Percentiles rank a stretch among this genome's conserved stretches.
Evolutionary conservation across 192 early-diverging fungal species (phyloP).

Genomic region (Backusella psychrophila): DNA sequence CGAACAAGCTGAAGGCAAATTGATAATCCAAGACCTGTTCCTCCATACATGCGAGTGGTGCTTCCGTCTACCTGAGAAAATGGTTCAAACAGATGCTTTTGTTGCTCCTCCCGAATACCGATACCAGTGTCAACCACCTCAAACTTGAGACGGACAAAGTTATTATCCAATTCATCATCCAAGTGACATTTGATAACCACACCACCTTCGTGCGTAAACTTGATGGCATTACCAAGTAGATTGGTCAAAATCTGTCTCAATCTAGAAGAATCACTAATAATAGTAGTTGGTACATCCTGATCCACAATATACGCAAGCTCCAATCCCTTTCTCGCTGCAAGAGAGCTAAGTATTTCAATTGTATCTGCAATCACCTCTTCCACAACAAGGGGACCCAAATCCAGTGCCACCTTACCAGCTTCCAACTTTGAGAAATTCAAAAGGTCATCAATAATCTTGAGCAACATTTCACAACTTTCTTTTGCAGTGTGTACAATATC

Average conservation of each 20-base stretch:
- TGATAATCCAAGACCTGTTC: conserved; percentile 64
- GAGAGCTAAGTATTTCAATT: conserved; percentile 51
- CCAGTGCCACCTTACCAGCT: conserved; percentile 52
- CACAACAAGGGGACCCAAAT: conserved; percentile 48
- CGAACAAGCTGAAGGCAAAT: conserved; percentile 60
- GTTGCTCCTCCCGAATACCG: conserved; percentile 46
- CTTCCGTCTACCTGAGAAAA: conserved; percentile 69
- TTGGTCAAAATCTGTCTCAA: conserved; percentile 61
- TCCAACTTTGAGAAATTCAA: conserved; percentile 60
- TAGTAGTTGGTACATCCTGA: conserved; percentile 48
- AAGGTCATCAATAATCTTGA: conserved; percentile 51
- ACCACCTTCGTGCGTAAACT: conserved; percentile 63
- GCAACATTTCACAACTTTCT: conserved; percentile 46
- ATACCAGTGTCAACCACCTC: conserved; percentile 55
- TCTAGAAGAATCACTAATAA: conserved; percentile 55
- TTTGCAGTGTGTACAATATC: conserved; percentile 51
- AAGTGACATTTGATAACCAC: conserved; percentile 49
- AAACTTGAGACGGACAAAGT: conserved; percentile 35
- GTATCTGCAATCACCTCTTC: conserved; percentile 58
- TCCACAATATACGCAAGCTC: conserved; percentile 51
- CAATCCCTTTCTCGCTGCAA: conserved; percentile 52
- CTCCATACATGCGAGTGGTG: conserved; percentile 63
- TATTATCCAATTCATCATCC: conserved; percentile 32
- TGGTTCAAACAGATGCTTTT: conserved; percentile 53
- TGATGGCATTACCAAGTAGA: conserved; percentile 64